Conservation (phyloP, 2,329 filamentous ascomycete species). For the Lecanicillium sp. region DNA sequence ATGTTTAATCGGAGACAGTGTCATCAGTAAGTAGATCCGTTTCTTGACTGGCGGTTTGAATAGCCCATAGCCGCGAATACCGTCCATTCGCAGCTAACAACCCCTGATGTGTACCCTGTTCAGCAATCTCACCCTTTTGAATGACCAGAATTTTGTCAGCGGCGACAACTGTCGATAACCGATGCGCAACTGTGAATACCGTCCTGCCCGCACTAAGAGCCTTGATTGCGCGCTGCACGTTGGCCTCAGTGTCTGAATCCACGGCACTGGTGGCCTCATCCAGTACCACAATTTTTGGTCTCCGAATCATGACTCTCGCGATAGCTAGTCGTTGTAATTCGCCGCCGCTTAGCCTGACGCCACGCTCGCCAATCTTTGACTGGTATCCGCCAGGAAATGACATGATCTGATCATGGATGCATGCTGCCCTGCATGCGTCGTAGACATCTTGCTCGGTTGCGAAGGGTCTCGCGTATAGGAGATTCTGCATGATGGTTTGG, state of each 20-base stretch:
- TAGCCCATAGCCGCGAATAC: conserved; percentile 44
- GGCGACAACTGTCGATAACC: conserved; percentile 30
- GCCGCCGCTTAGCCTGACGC: conserved; percentile 40
- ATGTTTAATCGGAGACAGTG: too few species aligned
- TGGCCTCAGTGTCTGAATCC: conserved; percentile 29
- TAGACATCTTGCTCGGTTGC: conserved; percentile 53
- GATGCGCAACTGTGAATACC: conserved; percentile 41
- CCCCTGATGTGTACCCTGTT: conserved; percentile 41
- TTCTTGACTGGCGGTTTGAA: conserved; percentile 22
- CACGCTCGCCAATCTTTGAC: conserved; percentile 38
- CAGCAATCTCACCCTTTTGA: conserved; percentile 39
- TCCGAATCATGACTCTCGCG: conserved; percentile 26
- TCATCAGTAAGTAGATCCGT: too few species aligned
- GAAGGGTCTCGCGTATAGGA: conserved; percentile 53
- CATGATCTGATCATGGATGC: conserved; percentile 56
- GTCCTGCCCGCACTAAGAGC: conserved; percentile 38
- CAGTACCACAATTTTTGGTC: conserved; percentile 24
- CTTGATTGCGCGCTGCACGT: conserved; percentile 34
- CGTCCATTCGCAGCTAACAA: conserved; percentile 37
- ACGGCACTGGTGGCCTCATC: conserved; percentile 45
- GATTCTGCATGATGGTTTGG: conserved; percentile 54
- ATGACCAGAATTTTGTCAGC: conserved; percentile 47
- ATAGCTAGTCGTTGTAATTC: conserved; percentile 41
- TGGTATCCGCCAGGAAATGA: conserved; percentile 45
- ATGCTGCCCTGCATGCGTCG: conserved; percentile 51